Evolutionary conservation across 2,329 filamentous ascomycete genomes (phyloP).

Genomic region (Cladosporium halotolerans): DNA sequence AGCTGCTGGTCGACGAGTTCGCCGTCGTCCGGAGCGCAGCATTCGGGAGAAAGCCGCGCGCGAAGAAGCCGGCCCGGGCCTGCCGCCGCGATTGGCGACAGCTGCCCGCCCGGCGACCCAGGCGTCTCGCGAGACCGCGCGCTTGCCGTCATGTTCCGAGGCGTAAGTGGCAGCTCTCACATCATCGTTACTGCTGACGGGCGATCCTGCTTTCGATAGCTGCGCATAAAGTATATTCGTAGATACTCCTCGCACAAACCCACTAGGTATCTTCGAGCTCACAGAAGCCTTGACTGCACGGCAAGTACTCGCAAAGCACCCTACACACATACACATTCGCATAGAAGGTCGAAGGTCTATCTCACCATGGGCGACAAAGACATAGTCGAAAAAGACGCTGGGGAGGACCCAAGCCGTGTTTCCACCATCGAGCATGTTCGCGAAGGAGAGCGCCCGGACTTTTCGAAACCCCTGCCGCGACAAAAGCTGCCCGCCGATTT

Average conservation of each 20-base stretch:
- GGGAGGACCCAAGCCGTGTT: conserved; percentile 16
- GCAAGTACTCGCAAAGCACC: neutral
- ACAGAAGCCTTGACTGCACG: neutral
- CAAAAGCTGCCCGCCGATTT: conserved; percentile 49
- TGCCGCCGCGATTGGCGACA: too few species aligned
- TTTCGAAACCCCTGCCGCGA: conserved; percentile 42
- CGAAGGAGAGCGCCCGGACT: conserved; percentile 41
- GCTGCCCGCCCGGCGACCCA: too few species aligned
- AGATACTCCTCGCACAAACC: neutral
- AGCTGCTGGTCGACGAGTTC: neutral
- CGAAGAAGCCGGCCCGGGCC: too few species aligned
- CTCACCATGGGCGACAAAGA: too few species aligned
- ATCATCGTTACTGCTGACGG: neutral
- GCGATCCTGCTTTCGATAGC: too few species aligned
- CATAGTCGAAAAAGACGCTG: conserved; percentile 34
- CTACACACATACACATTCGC: too few species aligned
- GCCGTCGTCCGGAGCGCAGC: neutral
- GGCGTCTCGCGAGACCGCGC: too few species aligned
- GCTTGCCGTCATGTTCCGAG: too few species aligned
- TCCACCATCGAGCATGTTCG: conserved; percentile 38
- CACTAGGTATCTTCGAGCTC: neutral
- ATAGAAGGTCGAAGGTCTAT: too few species aligned
- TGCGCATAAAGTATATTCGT: too few species aligned
- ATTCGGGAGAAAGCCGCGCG: neutral
- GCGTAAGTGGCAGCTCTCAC: neutral